phyloP scores from a whole-genome alignment of 495 filamentous ascomycete species.

The Darksidea phi region DNA sequence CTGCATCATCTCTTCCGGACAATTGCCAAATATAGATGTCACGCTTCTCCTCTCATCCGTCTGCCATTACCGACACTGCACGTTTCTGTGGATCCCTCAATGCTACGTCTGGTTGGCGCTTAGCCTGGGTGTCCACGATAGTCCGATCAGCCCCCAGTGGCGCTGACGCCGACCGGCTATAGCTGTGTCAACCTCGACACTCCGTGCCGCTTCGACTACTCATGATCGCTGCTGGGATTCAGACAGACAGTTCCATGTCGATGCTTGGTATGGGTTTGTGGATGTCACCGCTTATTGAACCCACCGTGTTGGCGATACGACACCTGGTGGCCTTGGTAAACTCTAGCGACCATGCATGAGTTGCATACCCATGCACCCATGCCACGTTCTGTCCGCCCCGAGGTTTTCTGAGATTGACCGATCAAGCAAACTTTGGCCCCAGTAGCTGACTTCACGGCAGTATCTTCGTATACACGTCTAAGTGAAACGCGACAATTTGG shows the following conservation, averaged over 20 bases:
- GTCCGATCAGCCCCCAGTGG: slow-evolving; percentile 17
- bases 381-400: not conserved
- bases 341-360: too few species aligned
- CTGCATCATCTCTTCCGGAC: not conserved
- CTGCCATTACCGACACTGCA: not conserved
- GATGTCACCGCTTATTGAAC: too few species aligned
- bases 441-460: not conserved
- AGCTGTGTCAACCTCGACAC: not conserved
- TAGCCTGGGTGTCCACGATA: not conserved
- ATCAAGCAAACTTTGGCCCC: not conserved
- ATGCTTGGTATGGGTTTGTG: not conserved
- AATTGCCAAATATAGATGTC: slow-evolving; percentile 10
- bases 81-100: slow-evolving; percentile 3
- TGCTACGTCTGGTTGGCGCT: not conserved
- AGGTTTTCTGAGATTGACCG: not conserved
- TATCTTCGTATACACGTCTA: not conserved
- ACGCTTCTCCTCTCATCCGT: slow-evolving; percentile 5
- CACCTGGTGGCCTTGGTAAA: too few species aligned
- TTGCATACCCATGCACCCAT: not conserved
- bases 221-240: slow-evolving; percentile 4
- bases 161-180: slow-evolving; percentile 5
- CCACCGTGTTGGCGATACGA: too few species aligned
- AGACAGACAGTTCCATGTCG: not conserved
- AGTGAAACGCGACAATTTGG: not conserved
- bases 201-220: slow-evolving; percentile 1